A percentile compares a stretch with the other conserved stretches of the same genome.
Evolutionary conservation across 805 yeast genomes (phyloP).

Genomic region (Wickerhamomyces bovis): DNA sequence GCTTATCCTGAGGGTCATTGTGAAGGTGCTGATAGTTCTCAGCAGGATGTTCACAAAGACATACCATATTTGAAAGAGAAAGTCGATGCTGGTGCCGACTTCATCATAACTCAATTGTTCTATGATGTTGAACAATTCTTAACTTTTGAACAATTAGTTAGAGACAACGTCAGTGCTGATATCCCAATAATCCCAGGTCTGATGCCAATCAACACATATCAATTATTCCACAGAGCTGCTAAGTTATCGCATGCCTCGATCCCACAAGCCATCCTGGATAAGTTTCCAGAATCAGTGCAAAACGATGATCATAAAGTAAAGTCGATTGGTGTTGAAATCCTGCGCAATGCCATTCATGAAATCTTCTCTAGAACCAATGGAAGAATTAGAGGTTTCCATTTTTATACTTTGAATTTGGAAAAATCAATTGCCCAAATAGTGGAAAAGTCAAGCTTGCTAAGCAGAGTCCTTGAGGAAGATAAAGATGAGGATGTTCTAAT

Average conservation of each 20-base stretch:
- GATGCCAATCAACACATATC: constrained; percentile 85
- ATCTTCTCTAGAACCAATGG: constrained; percentile 49
- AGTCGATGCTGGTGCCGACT: constrained; percentile 90
- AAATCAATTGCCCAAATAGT: constrained; percentile 85
- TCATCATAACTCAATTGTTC: constrained; percentile 94
- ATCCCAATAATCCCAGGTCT: constrained; percentile 77
- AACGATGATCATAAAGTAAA: constrained; percentile 79
- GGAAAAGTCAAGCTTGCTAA: constrained; percentile 50
- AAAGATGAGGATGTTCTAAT: constrained; percentile 35
- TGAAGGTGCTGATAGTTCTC: constrained; percentile 66
- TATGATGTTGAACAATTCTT: constrained; percentile 82
- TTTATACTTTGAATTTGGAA: constrained; percentile 88
- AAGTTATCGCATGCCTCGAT: constrained; percentile 81
- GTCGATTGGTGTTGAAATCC: constrained; percentile 70
- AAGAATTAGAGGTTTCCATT: constrained; percentile 78
- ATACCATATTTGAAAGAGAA: constrained; percentile 81
- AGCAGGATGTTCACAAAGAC: constrained; percentile 64
- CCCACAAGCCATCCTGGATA: constrained; percentile 48
- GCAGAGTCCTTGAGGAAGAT: constrained; percentile 38
- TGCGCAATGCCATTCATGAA: constrained; percentile 56
- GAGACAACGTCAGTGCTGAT: constrained; percentile 33
- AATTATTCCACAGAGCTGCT: constrained; percentile 81
- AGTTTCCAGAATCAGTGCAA: constrained; percentile 48
- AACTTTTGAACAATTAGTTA: constrained; percentile 50
- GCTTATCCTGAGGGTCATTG: constrained; percentile 98